phyloP scores from a whole-genome alignment of 176 grass and related monocot species.

The Eleusine coracana region DNA sequence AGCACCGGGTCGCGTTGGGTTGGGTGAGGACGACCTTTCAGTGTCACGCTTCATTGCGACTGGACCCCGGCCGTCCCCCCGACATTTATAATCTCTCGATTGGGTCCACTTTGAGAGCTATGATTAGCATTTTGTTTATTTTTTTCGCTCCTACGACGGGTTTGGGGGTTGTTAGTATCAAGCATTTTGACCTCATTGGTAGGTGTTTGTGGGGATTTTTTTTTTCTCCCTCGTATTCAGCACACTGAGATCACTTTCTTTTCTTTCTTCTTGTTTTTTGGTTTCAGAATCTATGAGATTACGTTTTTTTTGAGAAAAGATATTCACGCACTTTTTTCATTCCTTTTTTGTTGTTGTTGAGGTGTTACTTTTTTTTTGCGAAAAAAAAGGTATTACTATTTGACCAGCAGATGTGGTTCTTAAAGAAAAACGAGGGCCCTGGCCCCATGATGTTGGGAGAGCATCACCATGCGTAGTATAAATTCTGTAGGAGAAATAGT shows the following conservation, averaged over 20 bases:
- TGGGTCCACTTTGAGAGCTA: background rate
- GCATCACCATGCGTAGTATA: too few relatives aligned
- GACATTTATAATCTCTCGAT: background rate
- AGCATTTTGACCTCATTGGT: background rate
- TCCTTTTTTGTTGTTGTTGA: too few relatives aligned
- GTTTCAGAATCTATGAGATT: background rate
- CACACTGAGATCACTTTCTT: background rate
- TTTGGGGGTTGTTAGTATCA: background rate
- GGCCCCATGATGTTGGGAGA: too few relatives aligned
- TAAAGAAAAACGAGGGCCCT: too few relatives aligned
- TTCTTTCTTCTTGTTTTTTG: background rate
- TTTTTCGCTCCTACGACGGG: background rate
- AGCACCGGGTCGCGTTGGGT: background rate
- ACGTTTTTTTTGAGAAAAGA: background rate
- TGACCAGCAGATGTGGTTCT: too few relatives aligned
- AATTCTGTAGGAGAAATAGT: too few relatives aligned
- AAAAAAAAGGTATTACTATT: too few relatives aligned
- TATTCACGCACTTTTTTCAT: too few relatives aligned
- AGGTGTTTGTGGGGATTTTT: background rate
- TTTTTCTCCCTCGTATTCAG: background rate
- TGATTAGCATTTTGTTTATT: background rate
- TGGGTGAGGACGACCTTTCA: conserved; percentile 18
- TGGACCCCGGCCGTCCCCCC: background rate
- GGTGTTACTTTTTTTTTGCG: background rate
- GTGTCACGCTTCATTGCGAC: conserved; percentile 30